Percentiles rank a stretch among this genome's conserved stretches.
Evolutionary conservation across 805 yeast genomes (phyloP).

Genomic region (Sporopachydermia quercuum): DNA sequence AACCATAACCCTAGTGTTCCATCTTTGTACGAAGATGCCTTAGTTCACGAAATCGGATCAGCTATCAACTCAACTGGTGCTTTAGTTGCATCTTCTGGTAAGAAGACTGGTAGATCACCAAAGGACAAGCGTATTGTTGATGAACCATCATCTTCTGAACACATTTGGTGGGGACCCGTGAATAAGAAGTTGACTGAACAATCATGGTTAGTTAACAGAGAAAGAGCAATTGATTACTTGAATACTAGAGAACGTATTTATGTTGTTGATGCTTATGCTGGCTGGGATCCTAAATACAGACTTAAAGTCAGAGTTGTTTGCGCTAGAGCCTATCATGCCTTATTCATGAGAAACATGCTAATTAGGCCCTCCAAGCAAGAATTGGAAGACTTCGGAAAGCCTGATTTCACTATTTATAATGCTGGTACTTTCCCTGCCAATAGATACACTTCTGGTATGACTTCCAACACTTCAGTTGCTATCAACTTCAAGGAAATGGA

Average conservation of each 20-base stretch:
- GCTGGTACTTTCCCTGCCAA: constrained; percentile 99
- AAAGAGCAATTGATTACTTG: constrained; percentile 91
- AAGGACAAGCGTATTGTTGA: constrained; percentile 96
- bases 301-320: constrained; percentile 90
- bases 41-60: constrained; percentile 70
- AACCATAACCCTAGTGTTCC: constrained; percentile 87
- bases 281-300: constrained; percentile 98
- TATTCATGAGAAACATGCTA: constrained; percentile 96
- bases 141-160: constrained; percentile 67
- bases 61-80: constrained; percentile 91
- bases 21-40: constrained; percentile 85
- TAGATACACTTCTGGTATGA: constrained; percentile 92
- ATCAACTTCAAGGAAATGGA: constrained; percentile 96
- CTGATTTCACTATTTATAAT: constrained; percentile 95
- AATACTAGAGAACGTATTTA: constrained; percentile 90
- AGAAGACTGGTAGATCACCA: constrained; percentile 96
- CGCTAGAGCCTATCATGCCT: constrained; percentile 97
- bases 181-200: constrained; percentile 87
- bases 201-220: constrained; percentile 91
- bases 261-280: constrained; percentile 94
- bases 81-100: constrained; percentile 87
- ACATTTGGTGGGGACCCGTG: constrained; percentile 99
- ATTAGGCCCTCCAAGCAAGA: constrained; percentile 90
- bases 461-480: constrained; percentile 89
- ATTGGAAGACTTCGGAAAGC: constrained; percentile 81